phyloP scores from a whole-genome alignment of 805 yeast species.

The Pichia occidentalis region DNA sequence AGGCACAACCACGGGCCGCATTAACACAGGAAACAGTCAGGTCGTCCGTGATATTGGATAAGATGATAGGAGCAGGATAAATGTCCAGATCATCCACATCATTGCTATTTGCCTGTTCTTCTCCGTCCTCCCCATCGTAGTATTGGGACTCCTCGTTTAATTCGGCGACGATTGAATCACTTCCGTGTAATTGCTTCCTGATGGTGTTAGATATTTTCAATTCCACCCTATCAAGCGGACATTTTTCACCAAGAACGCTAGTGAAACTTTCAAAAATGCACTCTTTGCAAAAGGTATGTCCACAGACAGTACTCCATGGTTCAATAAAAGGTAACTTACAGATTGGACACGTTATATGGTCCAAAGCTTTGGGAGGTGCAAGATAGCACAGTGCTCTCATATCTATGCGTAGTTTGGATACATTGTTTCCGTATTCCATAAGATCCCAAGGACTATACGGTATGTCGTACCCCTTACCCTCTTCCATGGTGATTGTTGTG shows the following conservation, averaged over 20 bases:
- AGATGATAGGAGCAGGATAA: conserved; percentile 49
- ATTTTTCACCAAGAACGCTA: conserved; percentile 32
- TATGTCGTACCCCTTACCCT: too few relatives aligned
- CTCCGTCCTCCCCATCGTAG: conserved; percentile 2
- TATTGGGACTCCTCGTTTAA: conserved; percentile 6
- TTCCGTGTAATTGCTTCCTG: conserved; percentile 1
- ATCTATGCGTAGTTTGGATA: conserved; percentile 19
- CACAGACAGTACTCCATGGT: conserved; percentile 60
- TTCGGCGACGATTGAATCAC: conserved; percentile 2
- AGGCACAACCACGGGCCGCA: conserved; percentile 45
- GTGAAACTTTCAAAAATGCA: conserved; percentile 45
- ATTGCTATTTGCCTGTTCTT: conserved; percentile 14
- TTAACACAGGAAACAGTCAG: conserved; percentile 51
- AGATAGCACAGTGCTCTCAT: conserved; percentile 22
- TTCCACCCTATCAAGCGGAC: conserved; percentile 58
- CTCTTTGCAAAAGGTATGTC: conserved; percentile 58
- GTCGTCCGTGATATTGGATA: conserved; percentile 57
- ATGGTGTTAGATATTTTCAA: conserved; percentile 22
- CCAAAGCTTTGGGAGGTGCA: conserved; percentile 16
- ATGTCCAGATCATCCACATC: conserved; percentile 24
- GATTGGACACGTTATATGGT: conserved; percentile 48
- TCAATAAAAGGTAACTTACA: conserved; percentile 57
- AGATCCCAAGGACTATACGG: background rate
- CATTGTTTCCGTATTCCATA: too few relatives aligned
- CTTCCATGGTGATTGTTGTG: too few relatives aligned